Evolutionary conservation across 78 protist genomes (phyloP), one percentile per base, ranked within the genome.

Genomic region (Dictyostelium discoideum): DNA sequence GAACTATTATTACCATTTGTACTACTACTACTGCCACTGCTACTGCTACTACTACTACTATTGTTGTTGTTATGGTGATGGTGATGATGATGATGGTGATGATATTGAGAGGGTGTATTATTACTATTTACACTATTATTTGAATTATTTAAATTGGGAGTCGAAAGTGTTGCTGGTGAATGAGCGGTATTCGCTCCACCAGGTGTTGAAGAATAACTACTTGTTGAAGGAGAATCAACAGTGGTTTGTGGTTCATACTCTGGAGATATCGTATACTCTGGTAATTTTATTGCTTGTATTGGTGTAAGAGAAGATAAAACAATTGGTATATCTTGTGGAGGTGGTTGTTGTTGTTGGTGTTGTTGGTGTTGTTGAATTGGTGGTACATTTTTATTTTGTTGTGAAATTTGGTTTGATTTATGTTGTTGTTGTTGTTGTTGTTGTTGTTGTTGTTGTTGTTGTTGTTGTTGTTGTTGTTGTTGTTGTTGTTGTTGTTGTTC

Each of bases 71-170:
- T 32, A 1, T 32, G 50, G 3, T 65, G 73, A 1, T n/a, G 73
- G 2, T 65, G 73, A 3, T 65, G 73, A 65, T 65, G 73, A 1
- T 10, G 39, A n/a, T n/a, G 24, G 6, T 73, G 80, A 16, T 26
- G 80, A 10, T 29, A 24, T 32, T 76, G 82, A 3, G 82, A 20
- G 0, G 46, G 82, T 14, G 46, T 29, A 76, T 76, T 39, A 79
- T 79, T 79, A 32, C 85, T 39, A 79, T 46, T 79, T 44, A 81
- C 60, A 54, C 86, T 81, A 18, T 76, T 76, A 32, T 37, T 76
- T 76, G 82, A 76, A 76, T 76, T 76, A 32, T 76, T 76, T 76
- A 76, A 76, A 39, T 29, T 29, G 18, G 82, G 82, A 37, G 82
- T 76, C 0, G 40, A 39, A 24, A 67, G 32, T 10, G 82, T 76